Evolutionary conservation across 768 basidiomycete genomes (phyloP), one percentile per base, ranked within the genome.

Genomic region (Cyathus striatus): DNA sequence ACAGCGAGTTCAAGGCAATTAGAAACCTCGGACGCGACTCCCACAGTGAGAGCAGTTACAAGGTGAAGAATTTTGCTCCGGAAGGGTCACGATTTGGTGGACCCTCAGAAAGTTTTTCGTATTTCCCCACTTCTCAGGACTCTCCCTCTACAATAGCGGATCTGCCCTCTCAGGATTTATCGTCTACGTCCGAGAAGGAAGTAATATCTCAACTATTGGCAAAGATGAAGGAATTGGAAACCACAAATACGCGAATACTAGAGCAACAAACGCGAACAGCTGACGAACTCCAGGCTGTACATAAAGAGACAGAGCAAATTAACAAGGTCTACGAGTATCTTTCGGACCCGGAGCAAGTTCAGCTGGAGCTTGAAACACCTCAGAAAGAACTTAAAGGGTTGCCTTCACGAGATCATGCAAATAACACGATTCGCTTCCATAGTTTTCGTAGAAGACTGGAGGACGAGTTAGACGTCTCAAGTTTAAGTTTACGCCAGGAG

Each of bases 181-280:
- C 46, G 60, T 67, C 33, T 56, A 70, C 46, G 49, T 70, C 49
- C 46, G 73, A 83, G 60, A 78, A 70, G 49, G 65, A 60, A 49
- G 69, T 91, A 41, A 75, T 90, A n/a, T 68, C 78, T 7, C 82
- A 87, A 56, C 75, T 91, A 5, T 62, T 90, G 33, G 55, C 65
- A 13, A 91, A 91, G 63, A 85, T 91, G 40, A 69, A 73, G 37
- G 88, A 91, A 56, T 70, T 91, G 1, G 86, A 91, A 53, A 73
- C 80, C 27, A 76, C 85, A 2, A 91, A 91, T 50, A 48, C 64
- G 5, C 74, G 76, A 43, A 88, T 91, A 32, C 65, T 78, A 17
- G 65, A 72, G 43, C 79, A 85, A 48, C 88, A 90, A 55, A 60
- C 59, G 1, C 73, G 76, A 50, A 88, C 87, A 0, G 62, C 72